A percentile compares a stretch with the other conserved stretches of the same genome.
phyloP scores from a whole-genome alignment of 108 stramenopile genomes.

The Conticribra guillardii region DNA sequence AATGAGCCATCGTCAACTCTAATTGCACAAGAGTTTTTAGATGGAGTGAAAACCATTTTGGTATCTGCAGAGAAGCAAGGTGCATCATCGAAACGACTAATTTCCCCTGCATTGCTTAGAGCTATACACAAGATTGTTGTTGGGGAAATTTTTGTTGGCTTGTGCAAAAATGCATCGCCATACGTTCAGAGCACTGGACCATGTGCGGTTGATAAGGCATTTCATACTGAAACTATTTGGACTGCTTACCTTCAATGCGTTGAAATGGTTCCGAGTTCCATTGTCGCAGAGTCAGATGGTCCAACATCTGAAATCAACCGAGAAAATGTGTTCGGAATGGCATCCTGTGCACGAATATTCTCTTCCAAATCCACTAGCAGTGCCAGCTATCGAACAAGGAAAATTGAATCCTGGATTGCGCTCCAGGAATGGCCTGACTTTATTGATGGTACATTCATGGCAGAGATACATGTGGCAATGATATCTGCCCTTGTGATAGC shows the following conservation, averaged over 20 bases:
- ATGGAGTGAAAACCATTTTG: slow-evolving; percentile 31
- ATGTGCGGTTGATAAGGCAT: no score
- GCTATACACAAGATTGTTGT: slow-evolving; percentile 48
- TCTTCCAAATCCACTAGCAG: slow-evolving; percentile 11
- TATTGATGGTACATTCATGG: background rate
- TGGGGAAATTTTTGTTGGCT: slow-evolving; percentile 44
- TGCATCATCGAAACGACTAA: slow-evolving; percentile 18
- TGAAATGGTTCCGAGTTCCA: slow-evolving; percentile 9
- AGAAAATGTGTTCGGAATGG: slow-evolving; percentile 29
- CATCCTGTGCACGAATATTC: slow-evolving; percentile 7
- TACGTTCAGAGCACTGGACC: no score
- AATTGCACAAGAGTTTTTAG: slow-evolving; percentile 30
- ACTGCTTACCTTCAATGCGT: slow-evolving; percentile 30
- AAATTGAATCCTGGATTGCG: slow-evolving; percentile 34
- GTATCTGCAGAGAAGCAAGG: slow-evolving; percentile 21
- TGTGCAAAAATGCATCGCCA: slow-evolving; percentile 40
- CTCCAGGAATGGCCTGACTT: slow-evolving; percentile 11
- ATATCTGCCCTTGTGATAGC: slow-evolving; percentile 26
- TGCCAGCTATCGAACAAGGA: slow-evolving; percentile 6
- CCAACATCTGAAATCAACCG: slow-evolving; percentile 5
- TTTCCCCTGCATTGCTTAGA: slow-evolving; percentile 57
- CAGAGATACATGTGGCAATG: slow-evolving; percentile 10
- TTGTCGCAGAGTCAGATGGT: slow-evolving; percentile 13
- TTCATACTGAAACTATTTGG: slow-evolving; percentile 21
- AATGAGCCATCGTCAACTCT: background rate